A percentile compares a stretch with the other conserved stretches of the same genome.
Evolutionary conservation across 257 asterid genomes (phyloP).

Genomic region (Solanum etuberosum): DNA sequence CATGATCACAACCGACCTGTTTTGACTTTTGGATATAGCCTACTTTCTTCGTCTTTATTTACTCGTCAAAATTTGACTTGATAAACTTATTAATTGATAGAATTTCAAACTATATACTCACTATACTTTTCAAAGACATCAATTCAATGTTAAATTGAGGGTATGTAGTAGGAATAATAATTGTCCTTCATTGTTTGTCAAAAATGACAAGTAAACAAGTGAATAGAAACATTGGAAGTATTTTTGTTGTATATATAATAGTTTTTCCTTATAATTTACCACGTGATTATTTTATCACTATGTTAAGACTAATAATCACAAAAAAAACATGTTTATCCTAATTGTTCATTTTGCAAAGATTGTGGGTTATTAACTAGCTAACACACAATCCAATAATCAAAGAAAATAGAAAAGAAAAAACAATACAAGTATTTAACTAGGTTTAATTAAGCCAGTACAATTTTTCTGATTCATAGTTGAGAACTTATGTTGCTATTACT

Average conservation of each 20-base stretch:
- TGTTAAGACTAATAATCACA: not conserved
- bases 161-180: no score
- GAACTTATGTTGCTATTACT: not conserved
- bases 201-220: not conserved
- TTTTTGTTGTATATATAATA: not conserved
- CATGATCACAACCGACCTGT: not conserved
- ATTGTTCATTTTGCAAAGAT: not conserved
- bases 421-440: not conserved
- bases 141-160: no score
- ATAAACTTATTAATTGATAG: no score
- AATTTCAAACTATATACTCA: accelerated
- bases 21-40: not conserved
- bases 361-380: not conserved
- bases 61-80: no score
- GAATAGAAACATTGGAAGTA: no score
- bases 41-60: no score
- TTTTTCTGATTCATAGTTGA: not conserved
- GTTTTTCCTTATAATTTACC: not conserved
- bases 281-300: not conserved
- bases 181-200: not conserved
- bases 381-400: not conserved
- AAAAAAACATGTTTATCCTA: not conserved
- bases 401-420: not conserved
- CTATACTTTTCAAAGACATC: accelerated
- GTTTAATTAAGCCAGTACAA: not conserved